These are phyloP conservation scores for Arthroderma uncinatum DNA, from an alignment of 2,329 filamentous ascomycete species.

Conservation along the genomic window DNA sequence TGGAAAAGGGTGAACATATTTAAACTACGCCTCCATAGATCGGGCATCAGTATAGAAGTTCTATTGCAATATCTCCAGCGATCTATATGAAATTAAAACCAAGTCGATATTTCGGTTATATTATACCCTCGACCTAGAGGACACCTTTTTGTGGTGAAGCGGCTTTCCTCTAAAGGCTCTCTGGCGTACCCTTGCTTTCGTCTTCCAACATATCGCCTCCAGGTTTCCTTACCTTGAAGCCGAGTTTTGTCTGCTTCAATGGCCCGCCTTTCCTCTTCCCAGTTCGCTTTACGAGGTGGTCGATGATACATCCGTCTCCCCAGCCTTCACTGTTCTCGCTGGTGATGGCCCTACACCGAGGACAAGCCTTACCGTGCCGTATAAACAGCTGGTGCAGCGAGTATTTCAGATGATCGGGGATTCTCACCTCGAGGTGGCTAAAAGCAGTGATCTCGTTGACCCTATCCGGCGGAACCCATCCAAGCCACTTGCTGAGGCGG, in stretches of 20 bases:
- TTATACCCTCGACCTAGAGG: background rate
- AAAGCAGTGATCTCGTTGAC: slow-evolving; percentile 42
- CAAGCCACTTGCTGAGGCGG: slow-evolving; percentile 50
- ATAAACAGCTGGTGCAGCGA: slow-evolving; percentile 52
- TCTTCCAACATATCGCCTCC: background rate
- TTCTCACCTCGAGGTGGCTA: slow-evolving; percentile 48
- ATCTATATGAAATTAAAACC: background rate
- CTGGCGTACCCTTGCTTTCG: background rate
- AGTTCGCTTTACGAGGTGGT: slow-evolving; percentile 49
- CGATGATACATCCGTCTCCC: slow-evolving; percentile 53
- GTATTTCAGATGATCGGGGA: slow-evolving; percentile 54
- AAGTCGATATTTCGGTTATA: background rate
- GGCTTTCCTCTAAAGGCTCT: background rate
- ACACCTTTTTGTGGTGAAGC: background rate
- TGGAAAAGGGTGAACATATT: background rate
- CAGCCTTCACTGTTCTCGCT: slow-evolving; percentile 51
- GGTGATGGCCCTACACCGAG: slow-evolving; percentile 50
- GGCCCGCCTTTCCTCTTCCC: slow-evolving; percentile 36
- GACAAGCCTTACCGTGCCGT: slow-evolving; percentile 51
- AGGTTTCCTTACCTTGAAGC: background rate
- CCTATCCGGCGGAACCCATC: slow-evolving; percentile 46
- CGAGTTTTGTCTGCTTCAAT: background rate
- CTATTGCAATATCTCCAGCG: background rate
- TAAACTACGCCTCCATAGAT: background rate
- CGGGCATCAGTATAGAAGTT: background rate